phyloP scores from a whole-genome alignment of 2,329 filamentous ascomycete genomes.

The Monilinia polystroma region DNA sequence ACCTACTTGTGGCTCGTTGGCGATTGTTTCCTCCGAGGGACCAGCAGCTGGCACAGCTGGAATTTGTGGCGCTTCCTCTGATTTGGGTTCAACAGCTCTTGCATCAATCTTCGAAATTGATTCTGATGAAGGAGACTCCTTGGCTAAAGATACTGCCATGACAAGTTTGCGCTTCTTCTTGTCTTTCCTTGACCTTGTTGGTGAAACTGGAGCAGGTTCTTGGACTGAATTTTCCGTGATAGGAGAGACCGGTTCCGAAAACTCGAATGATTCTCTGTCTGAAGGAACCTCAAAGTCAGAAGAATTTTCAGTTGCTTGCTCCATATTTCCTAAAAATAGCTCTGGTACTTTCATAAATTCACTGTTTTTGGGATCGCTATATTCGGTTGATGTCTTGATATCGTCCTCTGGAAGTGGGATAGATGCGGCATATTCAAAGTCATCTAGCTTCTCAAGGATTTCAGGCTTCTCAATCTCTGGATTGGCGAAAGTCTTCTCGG shows the following conservation, averaged over 20 bases:
- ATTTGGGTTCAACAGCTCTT: background rate
- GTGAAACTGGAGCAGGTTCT: slow-evolving; percentile 24
- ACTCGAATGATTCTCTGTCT: background rate
- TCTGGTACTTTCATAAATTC: background rate
- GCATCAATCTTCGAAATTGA: background rate
- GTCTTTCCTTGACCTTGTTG: slow-evolving; percentile 31
- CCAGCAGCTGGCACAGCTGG: background rate
- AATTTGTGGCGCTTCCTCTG: background rate
- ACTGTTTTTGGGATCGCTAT: background rate
- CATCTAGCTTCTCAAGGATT: background rate
- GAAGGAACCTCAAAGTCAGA: background rate
- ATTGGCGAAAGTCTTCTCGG: background rate
- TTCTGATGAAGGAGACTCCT: background rate
- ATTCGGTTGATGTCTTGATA: background rate
- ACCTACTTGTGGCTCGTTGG: background rate
- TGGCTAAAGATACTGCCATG: slow-evolving; percentile 20
- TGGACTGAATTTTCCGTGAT: background rate
- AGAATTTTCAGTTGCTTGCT: background rate
- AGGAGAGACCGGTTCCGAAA: background rate
- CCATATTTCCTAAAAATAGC: background rate
- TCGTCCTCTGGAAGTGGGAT: slow-evolving; percentile 1
- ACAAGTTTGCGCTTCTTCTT: slow-evolving; percentile 30
- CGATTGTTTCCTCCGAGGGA: background rate
- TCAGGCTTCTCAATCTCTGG: background rate
- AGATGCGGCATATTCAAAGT: slow-evolving; percentile 6